Evolutionary conservation across 2,329 filamentous ascomycete species (phyloP).

Genomic region (Aureobasidium sp.): DNA sequence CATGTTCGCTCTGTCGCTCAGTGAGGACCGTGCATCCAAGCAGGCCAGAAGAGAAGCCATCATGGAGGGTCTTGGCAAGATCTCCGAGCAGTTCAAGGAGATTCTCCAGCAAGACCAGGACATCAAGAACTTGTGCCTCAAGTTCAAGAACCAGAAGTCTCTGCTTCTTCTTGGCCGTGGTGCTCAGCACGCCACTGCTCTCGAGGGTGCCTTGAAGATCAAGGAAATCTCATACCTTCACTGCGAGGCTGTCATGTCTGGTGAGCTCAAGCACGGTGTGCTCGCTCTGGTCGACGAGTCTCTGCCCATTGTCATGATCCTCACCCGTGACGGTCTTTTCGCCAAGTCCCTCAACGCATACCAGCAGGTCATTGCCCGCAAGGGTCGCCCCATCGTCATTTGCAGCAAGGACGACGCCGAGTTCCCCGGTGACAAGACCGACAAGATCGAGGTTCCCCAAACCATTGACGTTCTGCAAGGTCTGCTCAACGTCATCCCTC

Average conservation of each 20-base stretch:
- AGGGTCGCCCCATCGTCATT: conserved; percentile 95
- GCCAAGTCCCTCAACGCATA: conserved; percentile 98
- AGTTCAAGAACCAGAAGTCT: conserved; percentile 97
- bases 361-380: conserved; percentile 96
- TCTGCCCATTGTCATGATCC: conserved; percentile 98
- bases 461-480: conserved; percentile 94
- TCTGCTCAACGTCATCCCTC: conserved; percentile 91
- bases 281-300: conserved; percentile 96
- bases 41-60: conserved; percentile 86
- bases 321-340: conserved; percentile 93
- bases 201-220: conserved; percentile 97
- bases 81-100: conserved; percentile 86
- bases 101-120: conserved; percentile 84
- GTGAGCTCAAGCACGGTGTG: conserved; percentile 98
- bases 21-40: conserved; percentile 95
- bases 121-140: conserved; percentile 89
- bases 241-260: conserved; percentile 99
- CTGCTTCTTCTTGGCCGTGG: conserved; percentile 88
- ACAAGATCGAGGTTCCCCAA: conserved; percentile 95
- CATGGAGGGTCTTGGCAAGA: conserved; percentile 80
- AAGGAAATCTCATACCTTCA: conserved; percentile 99
- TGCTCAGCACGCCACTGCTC: conserved; percentile 90
- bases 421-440: conserved; percentile 78
- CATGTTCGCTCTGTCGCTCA: conserved; percentile 96
- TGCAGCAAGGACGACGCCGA: conserved; percentile 87